phyloP scores from a whole-genome alignment of 202 grass and related monocot species.

The Carex arenaria region DNA sequence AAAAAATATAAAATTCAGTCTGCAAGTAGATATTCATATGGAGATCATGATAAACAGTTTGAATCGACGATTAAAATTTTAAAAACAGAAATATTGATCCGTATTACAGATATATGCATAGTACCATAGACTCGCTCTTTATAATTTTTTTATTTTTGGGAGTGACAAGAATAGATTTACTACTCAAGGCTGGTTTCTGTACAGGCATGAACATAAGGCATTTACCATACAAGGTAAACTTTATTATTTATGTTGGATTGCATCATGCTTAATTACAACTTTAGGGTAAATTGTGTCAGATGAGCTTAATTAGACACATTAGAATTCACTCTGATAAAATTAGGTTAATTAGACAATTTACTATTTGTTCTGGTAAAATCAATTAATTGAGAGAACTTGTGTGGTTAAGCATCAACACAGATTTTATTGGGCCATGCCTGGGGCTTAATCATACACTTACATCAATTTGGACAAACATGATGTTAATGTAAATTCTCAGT shows the following conservation, averaged over 20 bases:
- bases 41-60: too few relatives aligned
- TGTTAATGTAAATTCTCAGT: background rate
- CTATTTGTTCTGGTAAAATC: background rate
- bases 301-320: background rate
- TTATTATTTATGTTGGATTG: background rate
- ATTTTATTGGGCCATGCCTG: background rate
- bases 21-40: too few relatives aligned
- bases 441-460: background rate
- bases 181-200: background rate
- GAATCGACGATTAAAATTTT: too few relatives aligned
- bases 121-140: too few relatives aligned
- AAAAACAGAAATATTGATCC: too few relatives aligned
- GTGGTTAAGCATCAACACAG: background rate
- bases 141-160: background rate
- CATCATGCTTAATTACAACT: background rate
- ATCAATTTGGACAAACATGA: background rate
- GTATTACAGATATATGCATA: too few relatives aligned
- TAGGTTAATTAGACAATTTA: background rate
- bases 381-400: background rate
- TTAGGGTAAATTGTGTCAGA: background rate
- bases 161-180: background rate
- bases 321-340: background rate
- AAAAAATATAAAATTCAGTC: too few relatives aligned
- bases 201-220: background rate
- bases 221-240: background rate